Conservation (phyloP, 2,329 filamentous ascomycete genomes). For the Aureobasidium subglaciale region DNA sequence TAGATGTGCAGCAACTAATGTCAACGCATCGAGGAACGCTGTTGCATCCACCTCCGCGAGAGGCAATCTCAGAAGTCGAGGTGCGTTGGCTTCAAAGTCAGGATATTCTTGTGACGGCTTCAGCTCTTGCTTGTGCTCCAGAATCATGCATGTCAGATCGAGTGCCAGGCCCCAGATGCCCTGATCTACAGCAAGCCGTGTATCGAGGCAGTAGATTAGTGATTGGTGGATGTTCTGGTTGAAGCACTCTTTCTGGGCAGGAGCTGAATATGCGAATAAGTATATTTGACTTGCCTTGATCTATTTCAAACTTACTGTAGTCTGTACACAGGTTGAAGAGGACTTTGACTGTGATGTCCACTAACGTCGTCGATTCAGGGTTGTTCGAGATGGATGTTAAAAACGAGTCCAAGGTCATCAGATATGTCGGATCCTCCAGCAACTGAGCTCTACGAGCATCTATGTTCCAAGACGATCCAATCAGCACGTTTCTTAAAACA, state of each 20-base stretch:
- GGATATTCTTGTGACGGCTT: neutral
- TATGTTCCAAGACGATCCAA: neutral
- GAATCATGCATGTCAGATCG: slow-evolving; percentile 4
- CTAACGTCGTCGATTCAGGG: neutral
- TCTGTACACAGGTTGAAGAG: slow-evolving; percentile 17
- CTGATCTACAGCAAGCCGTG: neutral
- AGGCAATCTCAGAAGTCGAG: slow-evolving; percentile 7
- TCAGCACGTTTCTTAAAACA: neutral
- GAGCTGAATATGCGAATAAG: neutral
- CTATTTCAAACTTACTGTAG: slow-evolving; percentile 5
- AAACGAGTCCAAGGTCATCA: neutral
- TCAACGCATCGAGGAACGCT: slow-evolving; percentile 16
- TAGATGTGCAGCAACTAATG: slow-evolving; percentile 13
- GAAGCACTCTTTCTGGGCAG: slow-evolving; percentile 14
- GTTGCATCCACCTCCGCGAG: slow-evolving; percentile 15
- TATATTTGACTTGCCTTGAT: neutral
- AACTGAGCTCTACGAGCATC: slow-evolving; percentile 8
- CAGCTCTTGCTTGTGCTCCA: slow-evolving; percentile 5
- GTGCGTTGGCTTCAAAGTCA: neutral
- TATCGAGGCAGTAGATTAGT: slow-evolving; percentile 12
- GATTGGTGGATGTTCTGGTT: slow-evolving; percentile 14
- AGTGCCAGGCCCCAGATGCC: slow-evolving; percentile 7
- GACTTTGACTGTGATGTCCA: slow-evolving; percentile 14
- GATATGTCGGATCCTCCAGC: neutral
- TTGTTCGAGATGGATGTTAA: neutral